Percentiles rank a stretch among this genome's conserved stretches.
Conservation (phyloP, 2,329 filamentous ascomycete genomes). For the Penicillium sp. region DNA sequence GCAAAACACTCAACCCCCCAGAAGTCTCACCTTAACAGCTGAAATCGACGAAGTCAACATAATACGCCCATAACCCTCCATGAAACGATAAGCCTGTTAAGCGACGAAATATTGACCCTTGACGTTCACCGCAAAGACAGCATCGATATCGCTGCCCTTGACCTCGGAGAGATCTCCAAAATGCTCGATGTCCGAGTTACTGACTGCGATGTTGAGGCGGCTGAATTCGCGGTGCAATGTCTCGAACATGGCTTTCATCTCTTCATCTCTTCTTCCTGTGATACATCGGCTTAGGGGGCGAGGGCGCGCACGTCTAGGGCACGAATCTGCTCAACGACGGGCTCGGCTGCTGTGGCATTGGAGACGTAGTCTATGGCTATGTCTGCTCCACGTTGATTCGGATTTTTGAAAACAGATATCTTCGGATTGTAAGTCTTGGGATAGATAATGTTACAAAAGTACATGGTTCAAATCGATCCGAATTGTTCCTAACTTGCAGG, state of each 20-base stretch:
- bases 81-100: slow-evolving; percentile 20
- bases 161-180: slow-evolving; percentile 14
- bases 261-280: slow-evolving; percentile 15
- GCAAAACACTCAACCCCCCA: not conserved
- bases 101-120: slow-evolving; percentile 26
- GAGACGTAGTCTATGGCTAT: slow-evolving; percentile 20
- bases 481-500: slow-evolving; percentile 8
- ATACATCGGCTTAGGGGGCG: slow-evolving; percentile 21
- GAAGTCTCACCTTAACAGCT: slow-evolving; percentile 19
- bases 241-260: slow-evolving; percentile 19
- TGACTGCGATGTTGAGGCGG: slow-evolving; percentile 21
- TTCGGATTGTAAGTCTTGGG: not conserved
- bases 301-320: slow-evolving; percentile 13
- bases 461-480: not conserved
- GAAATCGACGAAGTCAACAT: slow-evolving; percentile 25
- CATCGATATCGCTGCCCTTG: slow-evolving; percentile 19
- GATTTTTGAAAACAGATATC: not conserved
- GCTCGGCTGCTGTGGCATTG: slow-evolving; percentile 12
- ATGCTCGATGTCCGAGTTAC: slow-evolving; percentile 24
- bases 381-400: slow-evolving; percentile 13
- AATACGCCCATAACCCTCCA: slow-evolving; percentile 19
- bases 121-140: slow-evolving; percentile 21
- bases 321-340: slow-evolving; percentile 12
- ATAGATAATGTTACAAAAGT: not conserved
- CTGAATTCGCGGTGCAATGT: slow-evolving; percentile 14